Evolutionary conservation across 1,139 yeast genomes (phyloP).

Genomic region (Pichia sp.): DNA sequence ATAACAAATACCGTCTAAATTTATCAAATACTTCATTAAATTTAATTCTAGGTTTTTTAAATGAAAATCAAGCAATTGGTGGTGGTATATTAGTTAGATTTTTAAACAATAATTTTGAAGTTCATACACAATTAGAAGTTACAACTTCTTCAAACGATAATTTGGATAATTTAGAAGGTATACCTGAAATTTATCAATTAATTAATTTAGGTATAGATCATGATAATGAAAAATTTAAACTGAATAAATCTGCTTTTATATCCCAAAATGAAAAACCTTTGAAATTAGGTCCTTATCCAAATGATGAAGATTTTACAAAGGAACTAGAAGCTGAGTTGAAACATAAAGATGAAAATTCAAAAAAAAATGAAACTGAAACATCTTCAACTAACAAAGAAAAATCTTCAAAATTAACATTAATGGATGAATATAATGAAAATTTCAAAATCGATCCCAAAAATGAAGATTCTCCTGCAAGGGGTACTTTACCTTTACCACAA

Average conservation of each 20-base stretch:
- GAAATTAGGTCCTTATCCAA: slow-evolving; percentile 74
- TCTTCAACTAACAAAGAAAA: too few relatives aligned
- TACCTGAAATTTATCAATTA: slow-evolving; percentile 30
- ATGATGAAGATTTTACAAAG: slow-evolving; percentile 76
- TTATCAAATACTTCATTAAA: slow-evolving; percentile 84
- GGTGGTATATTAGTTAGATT: slow-evolving; percentile 83
- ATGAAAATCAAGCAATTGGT: slow-evolving; percentile 89
- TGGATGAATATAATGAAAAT: slow-evolving; percentile 47
- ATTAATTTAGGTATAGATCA: slow-evolving; percentile 22
- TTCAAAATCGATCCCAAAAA: slow-evolving; percentile 40
- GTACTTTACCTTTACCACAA: slow-evolving; percentile 76
- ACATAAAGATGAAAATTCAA: slow-evolving; percentile 47
- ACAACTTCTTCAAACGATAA: slow-evolving; percentile 26
- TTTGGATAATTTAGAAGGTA: slow-evolving; percentile 29
- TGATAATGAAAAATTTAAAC: slow-evolving; percentile 18
- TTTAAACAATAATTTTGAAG: slow-evolving; percentile 79
- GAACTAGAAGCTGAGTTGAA: slow-evolving; percentile 83
- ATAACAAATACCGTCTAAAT: slow-evolving; percentile 65
- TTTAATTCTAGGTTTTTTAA: slow-evolving; percentile 74
- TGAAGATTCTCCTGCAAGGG: slow-evolving; percentile 66
- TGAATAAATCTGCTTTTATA: slow-evolving; percentile 14
- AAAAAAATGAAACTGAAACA: slow-evolving; percentile 34
- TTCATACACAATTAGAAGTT: slow-evolving; percentile 48
- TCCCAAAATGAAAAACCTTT: slow-evolving; percentile 64
- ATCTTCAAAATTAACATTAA: slow-evolving; percentile 32